phyloP scores from a whole-genome alignment of 345 rosid species.

The Eutrema yunnanense region DNA sequence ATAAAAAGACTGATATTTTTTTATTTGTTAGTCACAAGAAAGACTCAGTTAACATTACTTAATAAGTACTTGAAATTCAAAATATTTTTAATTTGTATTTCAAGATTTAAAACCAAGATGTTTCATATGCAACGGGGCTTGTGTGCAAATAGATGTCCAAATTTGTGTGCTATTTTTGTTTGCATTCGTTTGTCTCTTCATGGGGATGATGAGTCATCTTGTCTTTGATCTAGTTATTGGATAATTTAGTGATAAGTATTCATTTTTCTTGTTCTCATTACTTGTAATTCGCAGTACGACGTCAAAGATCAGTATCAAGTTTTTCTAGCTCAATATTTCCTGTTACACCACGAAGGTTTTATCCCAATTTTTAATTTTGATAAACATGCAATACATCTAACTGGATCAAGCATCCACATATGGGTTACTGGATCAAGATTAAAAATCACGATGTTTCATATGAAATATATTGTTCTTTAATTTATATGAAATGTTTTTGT shows the following conservation, averaged over 20 bases:
- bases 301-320: neutral
- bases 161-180: slow-evolving; percentile 31
- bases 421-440: neutral
- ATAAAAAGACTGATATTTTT: neutral
- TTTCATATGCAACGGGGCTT: slow-evolving; percentile 10
- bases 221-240: slow-evolving; percentile 2
- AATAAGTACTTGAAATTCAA: neutral
- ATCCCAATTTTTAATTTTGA: no score
- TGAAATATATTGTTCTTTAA: no score
- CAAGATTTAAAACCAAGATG: neutral
- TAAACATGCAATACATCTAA: no score
- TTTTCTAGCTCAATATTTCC: no score
- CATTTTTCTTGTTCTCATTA: neutral
- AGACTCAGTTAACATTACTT: neutral
- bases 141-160: slow-evolving; percentile 4
- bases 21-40: neutral
- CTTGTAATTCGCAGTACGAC: neutral
- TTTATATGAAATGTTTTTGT: neutral
- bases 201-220: slow-evolving; percentile 6
- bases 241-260: neutral
- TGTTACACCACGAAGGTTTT: no score
- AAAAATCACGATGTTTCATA: slow-evolving; percentile 10
- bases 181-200: slow-evolving; percentile 25
- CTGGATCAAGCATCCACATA: no score
- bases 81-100: neutral